Base-by-base conservation (phyloP, 2,329 filamentous ascomycete genomes). In the Epichloe festucae region DNA sequence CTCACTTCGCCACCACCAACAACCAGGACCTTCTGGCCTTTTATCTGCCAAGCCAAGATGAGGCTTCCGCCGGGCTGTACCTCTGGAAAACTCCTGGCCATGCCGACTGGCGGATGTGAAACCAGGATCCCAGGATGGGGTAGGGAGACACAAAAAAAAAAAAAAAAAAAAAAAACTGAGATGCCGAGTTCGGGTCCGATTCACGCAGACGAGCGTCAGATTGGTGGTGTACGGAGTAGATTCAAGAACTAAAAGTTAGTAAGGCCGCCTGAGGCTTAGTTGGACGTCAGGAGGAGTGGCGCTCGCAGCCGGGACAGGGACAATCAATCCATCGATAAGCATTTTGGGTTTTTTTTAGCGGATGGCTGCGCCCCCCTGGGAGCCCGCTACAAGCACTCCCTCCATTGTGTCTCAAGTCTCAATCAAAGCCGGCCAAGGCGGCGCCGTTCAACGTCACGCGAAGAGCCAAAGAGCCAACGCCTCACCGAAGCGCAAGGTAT, bases 31-130 rank as follows among this genome's bases (percentile, higher is more conserved):
- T 82, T 81, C 70, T 94, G 96, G 67, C 84, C 84, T 64, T 82
- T 85, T 62, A 95, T 84, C 72, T 97, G 93, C 90, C 91, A 98
- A 64, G 93, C 93, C 49, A 98, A 74, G 56, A 98, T 93, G 58
- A 98, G 73, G 55, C 91, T 97, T 53, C 90, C 93, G 49, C 91
- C 91, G 52, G 89, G 87, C 69, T 96, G 84, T 31, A 97, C 80
- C 56, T 85, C 75, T 52, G 90, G 89, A 63, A 87, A 96, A 48
- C 77, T 66, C 48, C 66, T 67, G 40, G 64, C 62, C 65, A 70
- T 66, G 55, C 59, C 63, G 66, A 63, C 53, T 44, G 56, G 54
- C 48, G 51, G 48, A 12, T 36, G 17, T 12, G 23, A n/a, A 31
- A 48, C 23, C 10, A 39, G 46, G 14, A 10, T 19, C 8, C 12